These are phyloP conservation scores for Anthracocystis panici-leucophaei DNA, from an alignment of 1,284 basidiomycete genomes.

Conservation along the genomic window DNA sequence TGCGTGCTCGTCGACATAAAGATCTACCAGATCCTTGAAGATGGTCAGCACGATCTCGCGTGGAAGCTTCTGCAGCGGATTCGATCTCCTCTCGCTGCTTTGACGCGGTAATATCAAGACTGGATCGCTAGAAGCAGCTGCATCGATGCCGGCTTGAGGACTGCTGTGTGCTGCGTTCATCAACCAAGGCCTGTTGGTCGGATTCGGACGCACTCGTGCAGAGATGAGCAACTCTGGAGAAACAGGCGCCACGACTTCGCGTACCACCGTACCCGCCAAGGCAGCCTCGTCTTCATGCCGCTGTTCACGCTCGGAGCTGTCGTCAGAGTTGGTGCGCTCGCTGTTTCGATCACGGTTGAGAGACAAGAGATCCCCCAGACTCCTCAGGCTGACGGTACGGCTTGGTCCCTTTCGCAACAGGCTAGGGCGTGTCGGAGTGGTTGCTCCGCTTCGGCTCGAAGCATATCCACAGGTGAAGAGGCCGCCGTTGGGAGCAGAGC, in stretches of 20 bases:
- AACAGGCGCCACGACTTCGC: constrained; percentile 36
- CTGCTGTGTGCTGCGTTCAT: constrained; percentile 37
- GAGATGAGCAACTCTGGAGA: constrained; percentile 43
- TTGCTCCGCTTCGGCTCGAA: constrained; percentile 32
- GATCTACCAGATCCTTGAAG: constrained; percentile 33
- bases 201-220: constrained; percentile 27
- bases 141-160: constrained; percentile 35
- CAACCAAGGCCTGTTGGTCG: constrained; percentile 20
- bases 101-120: constrained; percentile 33
- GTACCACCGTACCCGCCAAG: constrained; percentile 4
- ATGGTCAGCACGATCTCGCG: constrained; percentile 36
- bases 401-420: constrained; percentile 20
- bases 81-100: constrained; percentile 11
- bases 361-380: constrained; percentile 28
- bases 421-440: constrained; percentile 26
- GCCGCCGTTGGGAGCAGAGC: constrained; percentile 37
- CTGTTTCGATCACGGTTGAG: constrained; percentile 32
- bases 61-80: constrained; percentile 37
- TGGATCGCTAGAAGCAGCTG: constrained; percentile 16
- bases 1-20: constrained; percentile 34
- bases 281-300: constrained; percentile 4
- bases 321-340: constrained; percentile 5
- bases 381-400: constrained; percentile 33
- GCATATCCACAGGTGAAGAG: constrained; percentile 48
- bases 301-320: constrained; percentile 3